Evolutionary conservation across 306 rosid genomes (phyloP), one percentile per base, ranked within the genome.

Genomic region (Gynostemma pentaphyllum): DNA sequence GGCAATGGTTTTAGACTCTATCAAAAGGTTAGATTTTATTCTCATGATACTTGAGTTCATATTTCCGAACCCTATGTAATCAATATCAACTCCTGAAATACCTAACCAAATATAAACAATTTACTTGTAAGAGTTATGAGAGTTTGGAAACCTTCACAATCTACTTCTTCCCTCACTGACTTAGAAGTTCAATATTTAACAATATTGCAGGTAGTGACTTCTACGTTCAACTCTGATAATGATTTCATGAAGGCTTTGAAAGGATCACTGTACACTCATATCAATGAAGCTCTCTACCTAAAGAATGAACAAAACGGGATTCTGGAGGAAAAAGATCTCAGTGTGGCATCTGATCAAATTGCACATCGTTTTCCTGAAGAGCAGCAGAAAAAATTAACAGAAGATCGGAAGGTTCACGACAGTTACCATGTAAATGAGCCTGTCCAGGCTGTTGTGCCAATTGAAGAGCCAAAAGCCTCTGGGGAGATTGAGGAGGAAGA

Each of bases 1-100:
- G 97, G 97, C 74, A 86, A 67, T 68, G 99, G 95, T 74, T 86
- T 88, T 86, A 81, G 64, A 59, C 94, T 94, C 68, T 94, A 79
- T 73, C 88, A 94, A 69, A 86, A 94, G 99, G 99, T 88, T 56
- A 69, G 41, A 60, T 32, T 53, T 66, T 66, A 45, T 24, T 39
- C 70, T 46, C 52, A 4, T 44, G 44, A 52, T 49, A 65, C 57
- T 59, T 47, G 30, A 0, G 5, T 50, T 50, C 16, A 14, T 15
- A 42, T 23, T 52, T 37, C 24, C 14, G 0, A 60, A 22, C 12
- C 28, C 28, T 16, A 56, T 18, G 8, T 18, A 54, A 4, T n/a
- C 41, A 9, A 5, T 12, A n/a, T 4, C 15, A 7, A 9, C 21
- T 53, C 61, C 23, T 34, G 14, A 32, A 15, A 30, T 55, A 14